Conservation (phyloP, 768 basidiomycete genomes). For the Crucibulum laeve region DNA sequence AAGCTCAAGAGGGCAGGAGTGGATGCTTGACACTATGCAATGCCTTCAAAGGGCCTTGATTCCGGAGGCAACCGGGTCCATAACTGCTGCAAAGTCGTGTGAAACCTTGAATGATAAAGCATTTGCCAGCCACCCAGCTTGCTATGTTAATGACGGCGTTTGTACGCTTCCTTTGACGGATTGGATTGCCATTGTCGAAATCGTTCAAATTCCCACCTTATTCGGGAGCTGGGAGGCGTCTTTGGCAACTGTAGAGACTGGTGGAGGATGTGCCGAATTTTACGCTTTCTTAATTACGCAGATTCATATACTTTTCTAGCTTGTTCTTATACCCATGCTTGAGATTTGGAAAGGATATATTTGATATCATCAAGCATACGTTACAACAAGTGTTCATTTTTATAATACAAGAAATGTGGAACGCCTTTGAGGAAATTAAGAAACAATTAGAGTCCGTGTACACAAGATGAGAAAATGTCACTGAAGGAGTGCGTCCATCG, state of each 20-base stretch:
- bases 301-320: neutral
- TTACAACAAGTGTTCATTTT: no score
- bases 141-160: conserved; percentile 31
- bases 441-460: no score
- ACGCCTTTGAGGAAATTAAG: no score
- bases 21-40: conserved; percentile 38
- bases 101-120: conserved; percentile 23
- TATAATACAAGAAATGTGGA: no score
- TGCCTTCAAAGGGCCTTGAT: conserved; percentile 36
- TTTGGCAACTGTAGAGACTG: conserved; percentile 17
- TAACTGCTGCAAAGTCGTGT: conserved; percentile 16
- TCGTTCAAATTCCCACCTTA: conserved; percentile 24
- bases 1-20: conserved; percentile 24
- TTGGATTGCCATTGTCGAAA: conserved; percentile 29
- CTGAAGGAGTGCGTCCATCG: no score
- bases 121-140: conserved; percentile 32
- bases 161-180: conserved; percentile 26
- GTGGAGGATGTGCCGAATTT: conserved; percentile 20
- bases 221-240: conserved; percentile 22
- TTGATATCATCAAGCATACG: no score
- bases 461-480: no score
- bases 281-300: conserved; percentile 1
- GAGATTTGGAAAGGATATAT: neutral
- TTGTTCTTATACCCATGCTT: neutral
- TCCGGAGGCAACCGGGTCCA: conserved; percentile 18